Evolutionary conservation across 371 early-diverging fungal genomes (phyloP).

Genomic region (Mucor piriformis): DNA sequence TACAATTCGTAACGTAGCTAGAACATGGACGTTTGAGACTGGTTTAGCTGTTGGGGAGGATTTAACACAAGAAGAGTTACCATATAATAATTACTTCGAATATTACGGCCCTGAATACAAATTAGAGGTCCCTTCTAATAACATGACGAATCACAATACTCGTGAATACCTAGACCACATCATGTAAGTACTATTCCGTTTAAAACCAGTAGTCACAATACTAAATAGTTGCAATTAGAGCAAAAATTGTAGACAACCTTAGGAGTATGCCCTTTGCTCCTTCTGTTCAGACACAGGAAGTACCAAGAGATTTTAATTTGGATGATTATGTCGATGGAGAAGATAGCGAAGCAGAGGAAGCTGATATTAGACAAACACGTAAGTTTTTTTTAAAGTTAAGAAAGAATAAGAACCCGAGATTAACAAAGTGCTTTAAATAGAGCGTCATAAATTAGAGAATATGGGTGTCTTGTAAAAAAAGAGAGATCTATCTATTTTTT

Average conservation of each 20-base stretch:
- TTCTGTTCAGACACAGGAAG: constrained; percentile 90
- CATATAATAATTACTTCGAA: constrained; percentile 94
- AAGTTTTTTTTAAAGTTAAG: constrained; percentile 12
- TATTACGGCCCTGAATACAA: constrained; percentile 95
- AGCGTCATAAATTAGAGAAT: constrained; percentile 38
- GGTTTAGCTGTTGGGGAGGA: constrained; percentile 85
- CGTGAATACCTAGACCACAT: constrained; percentile 88
- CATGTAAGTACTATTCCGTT: constrained; percentile 68
- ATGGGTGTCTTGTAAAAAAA: constrained; percentile 35
- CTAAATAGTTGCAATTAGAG: constrained; percentile 29
- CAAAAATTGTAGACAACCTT: constrained; percentile 88
- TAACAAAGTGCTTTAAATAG: constrained; percentile 5
- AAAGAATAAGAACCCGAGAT: no score
- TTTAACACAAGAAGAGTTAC: constrained; percentile 68
- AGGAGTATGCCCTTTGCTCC: constrained; percentile 90
- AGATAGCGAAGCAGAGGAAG: constrained; percentile 53
- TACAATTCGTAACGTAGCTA: constrained; percentile 97
- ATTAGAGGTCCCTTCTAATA: constrained; percentile 91
- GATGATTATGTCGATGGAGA: constrained; percentile 52
- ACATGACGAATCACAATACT: constrained; percentile 96
- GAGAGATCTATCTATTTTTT: neutral
- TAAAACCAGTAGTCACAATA: no score
- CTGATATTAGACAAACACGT: constrained; percentile 49
- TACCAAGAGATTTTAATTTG: constrained; percentile 50
- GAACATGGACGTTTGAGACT: constrained; percentile 99